Base-by-base conservation (phyloP, 1,284 basidiomycete species). In the Cutaneotrichosporon cyanovorans region DNA sequence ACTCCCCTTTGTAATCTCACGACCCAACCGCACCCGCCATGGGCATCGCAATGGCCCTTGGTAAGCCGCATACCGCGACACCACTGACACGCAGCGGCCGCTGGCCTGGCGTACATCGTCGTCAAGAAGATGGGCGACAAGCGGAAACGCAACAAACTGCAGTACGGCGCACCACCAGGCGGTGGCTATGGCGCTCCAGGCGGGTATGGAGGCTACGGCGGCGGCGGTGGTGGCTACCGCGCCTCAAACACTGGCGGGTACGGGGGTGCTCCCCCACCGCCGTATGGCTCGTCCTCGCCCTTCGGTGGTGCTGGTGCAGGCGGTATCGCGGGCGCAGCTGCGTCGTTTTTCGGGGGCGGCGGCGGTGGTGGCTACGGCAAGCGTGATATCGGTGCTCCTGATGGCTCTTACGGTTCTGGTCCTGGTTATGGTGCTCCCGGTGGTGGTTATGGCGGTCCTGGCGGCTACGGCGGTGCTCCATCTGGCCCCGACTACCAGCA, bases 121-220 rank as follows among this genome's bases (percentile, higher is more conserved):
- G 46, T 51, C 42, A 51, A 51, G 42, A 51, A 51, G 39, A 41
- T 47, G 41, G 34, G 25, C 49, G 34, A 46, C 40, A 51, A 47
- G 22, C 42, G 40, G 16, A 30, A 38, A 20, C 21, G 19, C n/a
- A 18, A 21, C 20, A 16, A 15, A 34, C 10, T 28, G 15, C 35
- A 16, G n/a, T 49, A 49, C 35, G 47, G 42, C 28, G 22, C 23
- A 12, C 40, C 39, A 5, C 22, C 10, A 6, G 11, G 4, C 11
- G 40, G 37, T 14, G 45, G 28, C 8, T 47, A 42, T 34, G 45
- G 50, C 20, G 39, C 18, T 7, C 38, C 38, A 4, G 14, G 22
- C 37, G 19, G 38, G 15, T 8, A 6, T 9, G 38, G 19, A 22
- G 20, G 19, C 37, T 4, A 19, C 20, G 19, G 23, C 23, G 38